Evolutionary conservation across 129 eudicot species (phyloP).

Genomic region (Pseudognaphalium luteoalbum): DNA sequence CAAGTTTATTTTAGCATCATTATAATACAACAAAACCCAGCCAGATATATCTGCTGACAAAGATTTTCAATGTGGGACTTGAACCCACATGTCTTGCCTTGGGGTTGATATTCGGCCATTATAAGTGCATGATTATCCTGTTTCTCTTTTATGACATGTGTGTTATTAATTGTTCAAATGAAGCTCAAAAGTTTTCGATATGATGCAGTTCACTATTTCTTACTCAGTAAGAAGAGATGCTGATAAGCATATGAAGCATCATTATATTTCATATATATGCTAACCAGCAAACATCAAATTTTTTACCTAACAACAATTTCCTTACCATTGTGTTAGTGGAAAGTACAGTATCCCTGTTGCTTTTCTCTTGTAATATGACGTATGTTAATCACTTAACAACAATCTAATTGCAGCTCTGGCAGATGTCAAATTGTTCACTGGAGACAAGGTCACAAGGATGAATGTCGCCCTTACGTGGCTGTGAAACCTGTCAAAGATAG

Average conservation of each 20-base stretch:
- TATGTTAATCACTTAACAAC: conserved; percentile 4
- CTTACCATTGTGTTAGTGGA: not conserved
- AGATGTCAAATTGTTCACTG: conserved; percentile 93
- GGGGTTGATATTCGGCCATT: conserved; percentile 14
- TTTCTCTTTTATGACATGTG: not conserved
- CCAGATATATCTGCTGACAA: not conserved
- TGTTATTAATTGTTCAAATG: conserved; percentile 14
- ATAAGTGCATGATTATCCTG: not conserved
- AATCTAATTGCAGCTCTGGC: conserved; percentile 64
- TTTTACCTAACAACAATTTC: not conserved
- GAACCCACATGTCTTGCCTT: conserved; percentile 23
- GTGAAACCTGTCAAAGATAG: conserved; percentile 31
- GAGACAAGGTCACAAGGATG: conserved; percentile 96
- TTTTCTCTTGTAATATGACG: not conserved
- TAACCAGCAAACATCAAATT: not conserved
- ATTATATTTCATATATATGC: not conserved
- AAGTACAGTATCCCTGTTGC: not conserved
- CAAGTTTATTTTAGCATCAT: not conserved
- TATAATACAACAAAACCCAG: not conserved
- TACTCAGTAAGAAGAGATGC: conserved; percentile 1
- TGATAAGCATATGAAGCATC: not conserved
- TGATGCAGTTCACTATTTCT: not conserved
- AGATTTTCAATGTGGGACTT: not conserved
- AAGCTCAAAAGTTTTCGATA: conserved; percentile 3
- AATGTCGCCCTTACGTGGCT: conserved; percentile 53